Evolutionary conservation across 176 grass and related monocot genomes (phyloP).

Genomic region (Avena sativa): DNA sequence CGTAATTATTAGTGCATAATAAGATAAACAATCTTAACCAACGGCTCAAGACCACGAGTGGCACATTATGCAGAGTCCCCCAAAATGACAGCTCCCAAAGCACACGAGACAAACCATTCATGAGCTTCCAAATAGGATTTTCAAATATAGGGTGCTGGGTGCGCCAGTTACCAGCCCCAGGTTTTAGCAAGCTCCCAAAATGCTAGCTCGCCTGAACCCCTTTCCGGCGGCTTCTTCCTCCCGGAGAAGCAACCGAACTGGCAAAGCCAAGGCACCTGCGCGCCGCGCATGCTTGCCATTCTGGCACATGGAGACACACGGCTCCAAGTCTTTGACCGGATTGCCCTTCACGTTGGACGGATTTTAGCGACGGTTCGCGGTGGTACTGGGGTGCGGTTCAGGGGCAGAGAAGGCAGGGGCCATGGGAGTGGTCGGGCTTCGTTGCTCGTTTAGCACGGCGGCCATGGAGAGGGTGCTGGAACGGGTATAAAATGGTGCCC

Average conservation of each 20-base stretch:
- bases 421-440: conserved; percentile 22
- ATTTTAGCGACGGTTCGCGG: neutral
- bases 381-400: neutral
- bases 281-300: neutral
- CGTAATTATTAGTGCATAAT: too few relatives aligned
- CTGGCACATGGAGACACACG: neutral
- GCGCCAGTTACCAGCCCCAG: neutral
- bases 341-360: neutral
- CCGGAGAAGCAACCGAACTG: conserved; percentile 23
- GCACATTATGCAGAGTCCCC: neutral
- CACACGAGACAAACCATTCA: neutral
- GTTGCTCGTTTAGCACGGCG: neutral
- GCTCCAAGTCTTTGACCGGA: neutral
- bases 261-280: neutral
- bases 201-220: neutral
- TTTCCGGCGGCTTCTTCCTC: neutral
- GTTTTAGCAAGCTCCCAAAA: neutral
- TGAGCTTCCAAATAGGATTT: neutral
- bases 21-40: too few relatives aligned
- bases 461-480: neutral
- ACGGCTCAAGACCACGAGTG: too few relatives aligned
- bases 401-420: conserved; percentile 41
- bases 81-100: neutral
- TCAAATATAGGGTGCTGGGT: neutral
- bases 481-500: conserved; percentile 26